Evolutionary conservation across 306 rosid genomes (phyloP).

Genomic region (Gynostemma pentaphyllum): DNA sequence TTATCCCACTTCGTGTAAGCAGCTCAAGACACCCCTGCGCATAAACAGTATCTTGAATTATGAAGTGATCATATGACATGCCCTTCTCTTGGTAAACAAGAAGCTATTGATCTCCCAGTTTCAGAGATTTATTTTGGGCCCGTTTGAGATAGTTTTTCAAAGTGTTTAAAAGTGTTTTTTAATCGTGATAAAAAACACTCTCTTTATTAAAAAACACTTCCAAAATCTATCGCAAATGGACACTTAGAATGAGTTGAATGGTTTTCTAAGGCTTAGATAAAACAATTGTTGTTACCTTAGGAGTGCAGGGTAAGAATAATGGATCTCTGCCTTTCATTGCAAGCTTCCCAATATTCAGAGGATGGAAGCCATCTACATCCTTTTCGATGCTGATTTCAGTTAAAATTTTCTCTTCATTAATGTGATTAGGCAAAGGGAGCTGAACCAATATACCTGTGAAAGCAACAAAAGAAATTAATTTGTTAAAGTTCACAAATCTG

Average conservation of each 20-base stretch:
- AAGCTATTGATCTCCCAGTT: too few relatives aligned
- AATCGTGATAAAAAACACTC: too few relatives aligned
- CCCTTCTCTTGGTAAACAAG: too few relatives aligned
- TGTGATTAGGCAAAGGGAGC: slow-evolving; percentile 84
- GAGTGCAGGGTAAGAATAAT: slow-evolving; percentile 72
- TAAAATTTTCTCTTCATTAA: slow-evolving; percentile 67
- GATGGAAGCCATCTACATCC: slow-evolving; percentile 93
- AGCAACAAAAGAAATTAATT: slow-evolving; percentile 1
- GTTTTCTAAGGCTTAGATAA: too few relatives aligned
- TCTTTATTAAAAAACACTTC: too few relatives aligned
- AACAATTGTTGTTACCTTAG: slow-evolving; percentile 44
- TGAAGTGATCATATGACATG: too few relatives aligned
- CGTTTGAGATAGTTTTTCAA: too few relatives aligned
- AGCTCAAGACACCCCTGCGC: slow-evolving; percentile 78
- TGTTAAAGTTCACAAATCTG: background rate
- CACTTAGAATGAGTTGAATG: background rate
- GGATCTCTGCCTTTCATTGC: slow-evolving; percentile 91
- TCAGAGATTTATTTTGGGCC: too few relatives aligned
- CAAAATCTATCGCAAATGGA: too few relatives aligned
- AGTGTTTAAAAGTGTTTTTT: too few relatives aligned
- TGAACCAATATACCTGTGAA: slow-evolving; percentile 70
- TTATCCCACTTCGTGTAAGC: slow-evolving; percentile 55
- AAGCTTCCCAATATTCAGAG: slow-evolving; percentile 84
- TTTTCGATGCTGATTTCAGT: slow-evolving; percentile 65
- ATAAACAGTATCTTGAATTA: background rate